Base-by-base conservation (phyloP, 805 yeast species). In the Teunomyces kruisii region DNA sequence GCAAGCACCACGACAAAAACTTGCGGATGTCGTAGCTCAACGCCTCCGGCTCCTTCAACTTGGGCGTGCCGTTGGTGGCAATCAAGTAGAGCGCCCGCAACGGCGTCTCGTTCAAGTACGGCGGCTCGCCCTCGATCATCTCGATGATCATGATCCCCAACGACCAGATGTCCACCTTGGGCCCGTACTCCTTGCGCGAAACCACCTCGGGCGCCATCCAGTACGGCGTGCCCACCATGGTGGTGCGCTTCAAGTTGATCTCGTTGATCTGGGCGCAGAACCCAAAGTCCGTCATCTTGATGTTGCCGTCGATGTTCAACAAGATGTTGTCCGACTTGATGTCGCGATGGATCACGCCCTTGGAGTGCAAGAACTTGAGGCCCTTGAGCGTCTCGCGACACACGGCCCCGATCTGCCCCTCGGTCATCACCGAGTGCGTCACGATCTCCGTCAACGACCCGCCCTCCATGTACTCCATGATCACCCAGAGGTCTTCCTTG, bases 161-260 rank as follows among this genome's bases (percentile, higher is more conserved):
- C 6, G 97, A 89, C 99, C 99, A 94, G 40, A 94, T 84, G 68
- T 94, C 99, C 36, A 94, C 96, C 62, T 94, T 91, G 39, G 96
- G 94, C 29, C 96, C 99, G 61, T 94, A 94, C 60, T 91, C 97
- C 64, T 90, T 91, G 55, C 95, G 81, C 14, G 91, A 82, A 22
- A 94, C 97, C 43, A 94, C 97, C 65, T 94, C 99, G 1, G 99
- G 99, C 0, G 99, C 99, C 99, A 94, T 94, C 99, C 99, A 94
- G 64, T 94, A 94, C 10, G 99, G 99, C 0, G 99, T 94, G 12
- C 99, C 99, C 13, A 94, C 99, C 96, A 94, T 89, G 4, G 99
- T 94, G 3, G 96, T 90, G 63, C 99, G 82, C 65, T 92, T 91
- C 44, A 86, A 73, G 52, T 87, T 86, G 44, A 80, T 78, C 52